A percentile compares a stretch with the other conserved stretches of the same genome.
Conservation (phyloP, 257 asterid species). For the Solanum chiquidenum region DNA sequence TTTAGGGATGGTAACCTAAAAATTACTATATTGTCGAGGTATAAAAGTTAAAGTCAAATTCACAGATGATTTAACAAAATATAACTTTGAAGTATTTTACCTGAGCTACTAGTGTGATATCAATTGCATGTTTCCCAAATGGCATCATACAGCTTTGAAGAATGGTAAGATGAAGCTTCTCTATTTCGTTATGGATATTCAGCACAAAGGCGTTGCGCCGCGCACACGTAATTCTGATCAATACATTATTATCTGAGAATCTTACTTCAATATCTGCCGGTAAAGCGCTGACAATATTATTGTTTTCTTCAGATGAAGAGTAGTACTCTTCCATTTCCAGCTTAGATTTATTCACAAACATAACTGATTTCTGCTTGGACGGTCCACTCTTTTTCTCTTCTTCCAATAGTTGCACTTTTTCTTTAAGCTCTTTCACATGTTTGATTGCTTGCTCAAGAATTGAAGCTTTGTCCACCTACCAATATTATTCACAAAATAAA, state of each 20-base stretch:
- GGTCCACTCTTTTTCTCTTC: slow-evolving; percentile 6
- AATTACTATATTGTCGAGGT: background rate
- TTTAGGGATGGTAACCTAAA: too few relatives aligned
- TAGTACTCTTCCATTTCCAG: slow-evolving; percentile 4
- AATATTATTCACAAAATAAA: background rate
- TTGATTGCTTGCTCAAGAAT: slow-evolving; percentile 25
- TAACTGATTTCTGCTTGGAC: slow-evolving; percentile 4
- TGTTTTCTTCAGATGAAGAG: slow-evolving; percentile 10
- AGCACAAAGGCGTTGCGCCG: background rate
- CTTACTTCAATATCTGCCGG: slow-evolving; percentile 18
- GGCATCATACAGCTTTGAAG: slow-evolving; percentile 5
- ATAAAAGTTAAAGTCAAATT: too few relatives aligned
- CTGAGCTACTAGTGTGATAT: slow-evolving; percentile 15
- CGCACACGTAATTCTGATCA: slow-evolving; percentile 12
- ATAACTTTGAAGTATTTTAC: background rate
- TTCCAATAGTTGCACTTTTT: slow-evolving; percentile 18
- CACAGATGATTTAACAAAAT: background rate
- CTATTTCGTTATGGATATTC: slow-evolving; percentile 6
- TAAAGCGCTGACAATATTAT: background rate
- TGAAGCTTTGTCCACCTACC: slow-evolving; percentile 31
- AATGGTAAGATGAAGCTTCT: slow-evolving; percentile 8
- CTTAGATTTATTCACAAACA: slow-evolving; percentile 13
- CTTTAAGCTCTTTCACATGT: slow-evolving; percentile 26
- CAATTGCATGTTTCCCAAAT: slow-evolving; percentile 10
- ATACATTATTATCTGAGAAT: slow-evolving; percentile 6